Evolutionary conservation across 768 basidiomycete species (phyloP).

Genomic region (Cystofilobasidium macerans): DNA sequence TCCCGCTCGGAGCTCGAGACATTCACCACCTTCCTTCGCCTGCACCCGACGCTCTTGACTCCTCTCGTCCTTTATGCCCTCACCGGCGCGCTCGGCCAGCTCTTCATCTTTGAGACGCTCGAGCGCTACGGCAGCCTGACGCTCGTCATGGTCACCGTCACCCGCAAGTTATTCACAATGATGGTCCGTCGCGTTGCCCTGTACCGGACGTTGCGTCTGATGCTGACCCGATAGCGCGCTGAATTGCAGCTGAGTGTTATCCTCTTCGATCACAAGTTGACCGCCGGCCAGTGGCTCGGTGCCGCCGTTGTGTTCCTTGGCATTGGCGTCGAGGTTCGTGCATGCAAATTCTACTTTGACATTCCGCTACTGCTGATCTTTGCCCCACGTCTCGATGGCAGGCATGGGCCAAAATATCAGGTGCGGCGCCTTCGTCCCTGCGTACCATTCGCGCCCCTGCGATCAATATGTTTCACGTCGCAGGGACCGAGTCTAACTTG

Average conservation of each 20-base stretch:
- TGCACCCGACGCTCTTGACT: slow-evolving; percentile 60
- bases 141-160: slow-evolving; percentile 72
- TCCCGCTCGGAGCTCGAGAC: slow-evolving; percentile 31
- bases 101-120: slow-evolving; percentile 91
- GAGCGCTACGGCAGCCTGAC: slow-evolving; percentile 38
- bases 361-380: neutral
- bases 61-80: slow-evolving; percentile 76
- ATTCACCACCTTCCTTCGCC: slow-evolving; percentile 60
- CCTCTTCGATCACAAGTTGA: slow-evolving; percentile 77
- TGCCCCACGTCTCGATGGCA: neutral
- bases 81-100: slow-evolving; percentile 84
- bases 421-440: neutral
- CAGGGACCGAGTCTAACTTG: neutral
- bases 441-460: neutral
- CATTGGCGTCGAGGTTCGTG: slow-evolving; percentile 66
- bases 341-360: neutral
- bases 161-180: slow-evolving; percentile 96
- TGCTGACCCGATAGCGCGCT: neutral
- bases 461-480: too few relatives aligned
- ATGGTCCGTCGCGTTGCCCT: slow-evolving; percentile 37
- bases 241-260: slow-evolving; percentile 57
- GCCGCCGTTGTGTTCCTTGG: slow-evolving; percentile 86
- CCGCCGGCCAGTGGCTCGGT: slow-evolving; percentile 82
- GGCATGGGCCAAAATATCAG: slow-evolving; percentile 7
- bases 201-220: neutral